Conservation (phyloP, 768 basidiomycete genomes). For the Grammothele lineata region DNA sequence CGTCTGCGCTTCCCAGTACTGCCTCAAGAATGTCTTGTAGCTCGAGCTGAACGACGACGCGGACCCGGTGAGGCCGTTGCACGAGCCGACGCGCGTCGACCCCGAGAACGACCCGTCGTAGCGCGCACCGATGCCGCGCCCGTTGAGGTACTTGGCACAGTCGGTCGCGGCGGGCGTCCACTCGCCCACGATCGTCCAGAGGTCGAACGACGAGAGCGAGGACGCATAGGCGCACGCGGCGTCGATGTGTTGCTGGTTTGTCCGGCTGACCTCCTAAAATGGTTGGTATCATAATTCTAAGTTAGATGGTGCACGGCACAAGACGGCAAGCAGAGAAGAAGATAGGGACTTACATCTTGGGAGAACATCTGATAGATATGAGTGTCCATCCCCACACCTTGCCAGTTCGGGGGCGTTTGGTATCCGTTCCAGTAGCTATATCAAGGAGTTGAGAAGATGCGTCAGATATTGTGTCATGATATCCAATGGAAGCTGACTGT, state of each 20-base stretch:
- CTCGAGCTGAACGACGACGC: slow-evolving; percentile 66
- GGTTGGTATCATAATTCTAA: too few relatives aligned
- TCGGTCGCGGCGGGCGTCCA: slow-evolving; percentile 79
- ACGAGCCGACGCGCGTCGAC: slow-evolving; percentile 56
- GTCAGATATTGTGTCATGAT: too few relatives aligned
- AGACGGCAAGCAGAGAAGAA: background rate
- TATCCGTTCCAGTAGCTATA: slow-evolving; percentile 62
- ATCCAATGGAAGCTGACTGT: background rate
- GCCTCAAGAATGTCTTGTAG: slow-evolving; percentile 79
- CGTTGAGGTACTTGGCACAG: slow-evolving; percentile 81
- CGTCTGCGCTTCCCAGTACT: slow-evolving; percentile 73
- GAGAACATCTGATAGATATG: slow-evolving; percentile 79
- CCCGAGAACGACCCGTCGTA: slow-evolving; percentile 63
- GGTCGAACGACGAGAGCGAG: slow-evolving; percentile 46
- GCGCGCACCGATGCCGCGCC: slow-evolving; percentile 63
- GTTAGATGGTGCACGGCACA: slow-evolving; percentile 32
- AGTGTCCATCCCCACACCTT: slow-evolving; percentile 76
- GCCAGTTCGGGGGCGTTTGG: slow-evolving; percentile 43
- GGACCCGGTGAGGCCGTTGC: slow-evolving; percentile 68
- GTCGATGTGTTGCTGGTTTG: slow-evolving; percentile 52
- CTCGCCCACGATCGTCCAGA: slow-evolving; percentile 87
- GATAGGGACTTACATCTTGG: slow-evolving; percentile 37
- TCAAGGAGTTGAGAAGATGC: background rate
- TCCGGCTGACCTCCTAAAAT: slow-evolving; percentile 42
- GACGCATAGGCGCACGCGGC: slow-evolving; percentile 49